Percentiles rank a stretch among this genome's conserved stretches.
Conservation (phyloP, 1,139 yeast genomes). For the Candida labiduridarum region DNA sequence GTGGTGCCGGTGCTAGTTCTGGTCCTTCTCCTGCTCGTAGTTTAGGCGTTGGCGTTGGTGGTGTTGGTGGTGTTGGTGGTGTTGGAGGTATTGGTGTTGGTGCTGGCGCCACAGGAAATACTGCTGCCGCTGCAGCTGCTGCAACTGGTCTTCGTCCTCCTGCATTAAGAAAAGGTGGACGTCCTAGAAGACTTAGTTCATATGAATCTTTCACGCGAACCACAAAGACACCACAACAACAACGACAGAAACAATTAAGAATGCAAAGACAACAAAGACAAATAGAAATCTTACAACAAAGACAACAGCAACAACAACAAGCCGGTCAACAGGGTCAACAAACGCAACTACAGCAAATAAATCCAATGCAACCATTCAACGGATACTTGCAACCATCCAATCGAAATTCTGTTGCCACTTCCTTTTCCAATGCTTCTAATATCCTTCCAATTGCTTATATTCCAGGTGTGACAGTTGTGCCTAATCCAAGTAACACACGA, state of each 20-base stretch:
- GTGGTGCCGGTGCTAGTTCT: background rate
- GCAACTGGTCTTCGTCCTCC: background rate
- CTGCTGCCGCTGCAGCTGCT: background rate
- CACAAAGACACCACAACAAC: constrained; percentile 14
- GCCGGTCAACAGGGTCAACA: constrained; percentile 12
- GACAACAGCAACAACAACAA: constrained; percentile 13
- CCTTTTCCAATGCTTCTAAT: constrained; percentile 77
- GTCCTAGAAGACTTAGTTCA: constrained; percentile 38
- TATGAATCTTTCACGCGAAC: constrained; percentile 51
- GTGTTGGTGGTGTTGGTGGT: background rate
- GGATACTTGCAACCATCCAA: constrained; percentile 14
- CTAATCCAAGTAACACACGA: constrained; percentile 48
- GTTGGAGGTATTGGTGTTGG: background rate
- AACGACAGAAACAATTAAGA: constrained; percentile 16
- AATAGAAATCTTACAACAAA: constrained; percentile 5
- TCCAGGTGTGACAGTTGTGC: constrained; percentile 85
- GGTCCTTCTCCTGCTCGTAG: constrained; percentile 2
- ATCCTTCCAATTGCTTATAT: constrained; percentile 92
- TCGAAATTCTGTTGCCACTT: constrained; percentile 54
- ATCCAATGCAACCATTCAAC: constrained; percentile 5
- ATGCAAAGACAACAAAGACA: constrained; percentile 10
- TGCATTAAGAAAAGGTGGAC: constrained; percentile 7
- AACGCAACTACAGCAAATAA: constrained; percentile 14
- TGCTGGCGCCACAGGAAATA: background rate
- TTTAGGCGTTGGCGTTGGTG: background rate